phyloP scores from a whole-genome alignment of 441 rosid species.

The Daphne laureola region DNA sequence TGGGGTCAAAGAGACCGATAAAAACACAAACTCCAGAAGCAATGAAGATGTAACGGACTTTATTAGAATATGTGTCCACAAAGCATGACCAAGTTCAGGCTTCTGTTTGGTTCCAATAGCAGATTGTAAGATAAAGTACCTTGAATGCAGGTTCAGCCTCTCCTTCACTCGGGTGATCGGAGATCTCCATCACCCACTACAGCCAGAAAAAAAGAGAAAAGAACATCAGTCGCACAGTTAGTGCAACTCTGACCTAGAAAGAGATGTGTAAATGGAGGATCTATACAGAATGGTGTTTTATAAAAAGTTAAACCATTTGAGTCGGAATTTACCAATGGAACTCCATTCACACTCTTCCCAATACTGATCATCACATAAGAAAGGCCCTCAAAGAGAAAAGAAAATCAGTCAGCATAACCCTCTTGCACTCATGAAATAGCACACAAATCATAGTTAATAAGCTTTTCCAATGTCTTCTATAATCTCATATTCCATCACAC shows the following conservation, averaged over 20 bases:
- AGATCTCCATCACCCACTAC: slow-evolving; percentile 94
- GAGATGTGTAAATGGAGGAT: too few relatives aligned
- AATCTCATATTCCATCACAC: too few relatives aligned
- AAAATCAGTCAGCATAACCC: slow-evolving; percentile 44
- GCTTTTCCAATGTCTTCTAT: too few relatives aligned
- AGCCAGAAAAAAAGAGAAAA: slow-evolving; percentile 9
- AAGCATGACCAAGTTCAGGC: too few relatives aligned
- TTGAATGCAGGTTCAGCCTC: slow-evolving; percentile 97
- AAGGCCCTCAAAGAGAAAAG: slow-evolving; percentile 83
- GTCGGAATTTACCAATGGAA: slow-evolving; percentile 67
- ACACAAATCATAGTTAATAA: neutral
- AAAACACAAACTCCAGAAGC: slow-evolving; percentile 1
- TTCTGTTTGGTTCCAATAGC: neutral
- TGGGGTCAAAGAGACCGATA: neutral
- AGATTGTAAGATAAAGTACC: slow-evolving; percentile 31
- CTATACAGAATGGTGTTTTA: too few relatives aligned
- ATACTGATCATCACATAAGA: slow-evolving; percentile 60
- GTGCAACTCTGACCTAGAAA: too few relatives aligned
- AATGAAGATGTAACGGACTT: neutral
- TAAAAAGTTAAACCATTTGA: slow-evolving; percentile 10
- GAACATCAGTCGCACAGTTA: neutral
- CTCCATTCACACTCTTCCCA: slow-evolving; percentile 83
- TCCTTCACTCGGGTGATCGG: slow-evolving; percentile 75
- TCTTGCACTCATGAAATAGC: neutral
- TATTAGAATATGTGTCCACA: neutral